A percentile compares a stretch with the other conserved stretches of the same genome.
Conservation (phyloP, 2,329 filamentous ascomycete species). For the Chaetomium sp. region DNA sequence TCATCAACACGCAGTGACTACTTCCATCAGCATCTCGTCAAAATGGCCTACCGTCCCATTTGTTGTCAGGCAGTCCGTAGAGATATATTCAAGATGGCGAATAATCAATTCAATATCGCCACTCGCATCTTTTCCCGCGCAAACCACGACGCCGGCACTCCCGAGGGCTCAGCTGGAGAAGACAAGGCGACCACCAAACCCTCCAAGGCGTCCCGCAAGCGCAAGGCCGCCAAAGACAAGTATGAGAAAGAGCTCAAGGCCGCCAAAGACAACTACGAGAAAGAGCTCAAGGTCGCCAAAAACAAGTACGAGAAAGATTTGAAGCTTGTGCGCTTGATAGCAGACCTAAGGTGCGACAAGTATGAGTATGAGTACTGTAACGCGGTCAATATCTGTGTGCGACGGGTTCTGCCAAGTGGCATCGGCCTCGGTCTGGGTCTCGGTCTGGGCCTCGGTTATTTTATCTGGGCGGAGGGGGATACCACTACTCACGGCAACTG, state of each 20-base stretch:
- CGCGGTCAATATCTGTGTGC: no score
- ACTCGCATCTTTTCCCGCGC: background rate
- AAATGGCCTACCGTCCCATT: background rate
- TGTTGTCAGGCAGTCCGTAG: background rate
- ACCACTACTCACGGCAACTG: background rate
- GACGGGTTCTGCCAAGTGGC: background rate
- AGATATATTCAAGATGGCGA: background rate
- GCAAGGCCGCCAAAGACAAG: no score
- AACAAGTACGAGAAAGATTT: no score
- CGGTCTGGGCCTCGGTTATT: background rate
- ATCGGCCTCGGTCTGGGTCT: background rate
- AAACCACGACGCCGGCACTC: background rate
- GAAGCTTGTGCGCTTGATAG: no score
- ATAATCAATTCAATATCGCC: background rate
- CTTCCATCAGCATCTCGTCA: background rate
- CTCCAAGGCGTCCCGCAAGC: no score
- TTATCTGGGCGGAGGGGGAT: background rate
- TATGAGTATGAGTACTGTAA: background rate
- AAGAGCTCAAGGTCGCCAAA: no score
- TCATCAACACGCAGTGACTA: background rate
- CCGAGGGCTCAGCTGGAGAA: no score
- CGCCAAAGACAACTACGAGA: no score
- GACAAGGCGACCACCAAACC: no score
- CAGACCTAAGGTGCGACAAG: no score
- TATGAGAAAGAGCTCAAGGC: no score